Evolutionary conservation across 805 yeast genomes (phyloP).

Genomic region (Wickerhamiella azyma): DNA sequence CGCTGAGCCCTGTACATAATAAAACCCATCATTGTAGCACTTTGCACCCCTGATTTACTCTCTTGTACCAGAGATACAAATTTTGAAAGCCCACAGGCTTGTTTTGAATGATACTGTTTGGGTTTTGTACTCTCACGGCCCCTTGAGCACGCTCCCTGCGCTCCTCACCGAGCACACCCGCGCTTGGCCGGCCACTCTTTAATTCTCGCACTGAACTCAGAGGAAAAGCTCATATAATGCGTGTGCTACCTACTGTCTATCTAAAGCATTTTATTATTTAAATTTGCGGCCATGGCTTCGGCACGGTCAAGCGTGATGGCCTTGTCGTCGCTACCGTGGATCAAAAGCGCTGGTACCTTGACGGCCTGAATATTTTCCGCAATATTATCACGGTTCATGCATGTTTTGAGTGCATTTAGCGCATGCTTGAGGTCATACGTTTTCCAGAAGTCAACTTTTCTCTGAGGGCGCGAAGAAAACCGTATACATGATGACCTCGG

Average conservation of each 20-base stretch:
- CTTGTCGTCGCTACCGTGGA: constrained; percentile 2
- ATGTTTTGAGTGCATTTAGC: neutral
- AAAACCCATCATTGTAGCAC: too few relatives aligned
- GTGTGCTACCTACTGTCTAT: constrained; percentile 4
- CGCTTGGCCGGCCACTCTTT: neutral
- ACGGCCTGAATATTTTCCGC: neutral
- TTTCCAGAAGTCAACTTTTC: neutral
- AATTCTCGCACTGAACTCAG: neutral
- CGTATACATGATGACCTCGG: constrained; percentile 4
- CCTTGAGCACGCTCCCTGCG: too few relatives aligned
- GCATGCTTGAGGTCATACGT: neutral
- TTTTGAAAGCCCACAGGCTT: too few relatives aligned
- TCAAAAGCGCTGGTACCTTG: constrained; percentile 3
- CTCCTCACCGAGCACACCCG: too few relatives aligned
- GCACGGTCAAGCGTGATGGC: constrained; percentile 6
- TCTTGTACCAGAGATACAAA: too few relatives aligned
- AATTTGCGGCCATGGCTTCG: neutral
- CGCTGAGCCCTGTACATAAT: too few relatives aligned
- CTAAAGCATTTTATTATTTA: neutral
- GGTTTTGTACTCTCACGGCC: too few relatives aligned
- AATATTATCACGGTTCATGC: constrained; percentile 1
- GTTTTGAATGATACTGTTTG: too few relatives aligned
- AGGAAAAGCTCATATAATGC: constrained; percentile 1
- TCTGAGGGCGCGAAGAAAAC: neutral
- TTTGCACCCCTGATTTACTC: too few relatives aligned